Evolutionary conservation across 1,139 yeast species (phyloP), one percentile per base, ranked within the genome.

Genomic region (Kodamaea sp.): DNA sequence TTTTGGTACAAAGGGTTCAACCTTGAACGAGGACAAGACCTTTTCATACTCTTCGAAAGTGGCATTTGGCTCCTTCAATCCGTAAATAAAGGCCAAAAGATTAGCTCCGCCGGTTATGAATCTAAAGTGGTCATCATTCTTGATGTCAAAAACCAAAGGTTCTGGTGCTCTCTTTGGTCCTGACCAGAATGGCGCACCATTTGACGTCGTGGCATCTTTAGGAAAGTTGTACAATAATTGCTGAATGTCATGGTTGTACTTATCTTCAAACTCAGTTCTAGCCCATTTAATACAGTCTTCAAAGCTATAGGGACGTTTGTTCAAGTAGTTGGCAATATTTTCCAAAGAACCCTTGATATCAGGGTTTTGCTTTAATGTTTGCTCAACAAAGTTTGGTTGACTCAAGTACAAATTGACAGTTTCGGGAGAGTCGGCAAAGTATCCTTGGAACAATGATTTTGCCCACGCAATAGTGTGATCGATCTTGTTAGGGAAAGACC

Each of bases 401-500:
- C 92, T 74, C 57, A 94, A 70, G 61, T 89, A 92, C 55, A 88
- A 66, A 61, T 92, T 92, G 39, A 90, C 97, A 51, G 89, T 88
- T 62, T 88, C 96, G 16, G 96, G 94, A 18, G 90, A 77, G 43
- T 92, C 96, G 26, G 80, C 74, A 61, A 92, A 92, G 57, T 80
- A 87, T n/a, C 94, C 96, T 70, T 86, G 95, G 74, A 92, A 92
- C 53, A 89, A 73, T 15, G 90, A 82, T 67, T 94, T 92, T 15
- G 97, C 96, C 99, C 99, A 92, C 10, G 98, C 97, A 66, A 92
- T 92, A 1, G 99, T 94, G 57, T 92, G 99, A 57, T 92, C 99
- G 53, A 92, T 92, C 64, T 90, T 92, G 63, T 89, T 88, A 38
- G 99, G 99, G 81, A 92, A 92, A 6, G 96, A 86, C 64, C 97